These are phyloP conservation scores for Marasmius tenuissimus DNA, from an alignment of 1,284 basidiomycete species.

Conservation along the genomic window DNA sequence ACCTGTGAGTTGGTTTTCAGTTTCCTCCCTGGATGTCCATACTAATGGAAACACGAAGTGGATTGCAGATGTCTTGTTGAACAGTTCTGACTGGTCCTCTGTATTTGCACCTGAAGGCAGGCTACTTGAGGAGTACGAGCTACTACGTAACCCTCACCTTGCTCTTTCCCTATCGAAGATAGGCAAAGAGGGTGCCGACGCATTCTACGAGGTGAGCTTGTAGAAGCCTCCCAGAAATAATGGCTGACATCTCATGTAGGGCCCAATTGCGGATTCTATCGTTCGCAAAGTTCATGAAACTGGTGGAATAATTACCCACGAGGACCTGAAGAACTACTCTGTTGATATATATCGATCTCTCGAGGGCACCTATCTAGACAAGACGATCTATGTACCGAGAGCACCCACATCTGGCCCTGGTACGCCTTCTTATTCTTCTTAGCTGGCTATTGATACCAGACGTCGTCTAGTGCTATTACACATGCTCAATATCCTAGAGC, in stretches of 20 bases:
- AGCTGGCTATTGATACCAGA: background rate
- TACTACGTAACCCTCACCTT: slow-evolving; percentile 66
- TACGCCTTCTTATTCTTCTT: slow-evolving; percentile 20
- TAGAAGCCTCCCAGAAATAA: background rate
- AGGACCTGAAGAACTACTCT: slow-evolving; percentile 71
- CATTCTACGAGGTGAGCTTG: slow-evolving; percentile 65
- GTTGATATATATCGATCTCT: slow-evolving; percentile 75
- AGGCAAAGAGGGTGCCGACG: slow-evolving; percentile 67
- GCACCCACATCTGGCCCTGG: slow-evolving; percentile 82
- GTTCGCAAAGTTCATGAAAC: slow-evolving; percentile 64
- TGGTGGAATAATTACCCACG: slow-evolving; percentile 79
- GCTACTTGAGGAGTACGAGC: slow-evolving; percentile 72
- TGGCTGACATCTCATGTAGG: slow-evolving; percentile 34
- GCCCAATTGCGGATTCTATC: slow-evolving; percentile 74
- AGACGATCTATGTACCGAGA: slow-evolving; percentile 81
- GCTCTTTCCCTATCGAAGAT: slow-evolving; percentile 66
- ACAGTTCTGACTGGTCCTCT: slow-evolving; percentile 72
- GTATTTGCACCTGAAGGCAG: slow-evolving; percentile 78
- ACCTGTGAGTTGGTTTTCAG: slow-evolving; percentile 42
- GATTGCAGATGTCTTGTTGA: slow-evolving; percentile 64
- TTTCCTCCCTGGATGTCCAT: background rate
- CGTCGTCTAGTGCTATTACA: slow-evolving; percentile 57
- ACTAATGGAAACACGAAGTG: slow-evolving; percentile 31
- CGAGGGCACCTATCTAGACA: slow-evolving; percentile 72
- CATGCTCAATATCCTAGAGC: slow-evolving; percentile 79